phyloP scores from a whole-genome alignment of 352 stramenopile genomes.

The Pythium periplocum region DNA sequence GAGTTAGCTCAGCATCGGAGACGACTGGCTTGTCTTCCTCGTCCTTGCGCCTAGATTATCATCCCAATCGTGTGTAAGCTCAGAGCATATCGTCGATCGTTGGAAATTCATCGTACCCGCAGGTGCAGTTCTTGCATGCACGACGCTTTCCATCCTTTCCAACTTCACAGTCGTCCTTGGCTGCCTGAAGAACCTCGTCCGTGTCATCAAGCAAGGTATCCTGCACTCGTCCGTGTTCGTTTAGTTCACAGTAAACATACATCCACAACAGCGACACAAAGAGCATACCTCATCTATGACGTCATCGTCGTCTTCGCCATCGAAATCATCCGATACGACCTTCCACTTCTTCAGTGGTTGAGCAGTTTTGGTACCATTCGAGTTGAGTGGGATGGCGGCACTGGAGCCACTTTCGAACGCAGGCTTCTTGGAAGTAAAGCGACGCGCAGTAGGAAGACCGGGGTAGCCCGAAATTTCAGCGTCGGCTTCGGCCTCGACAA shows the following conservation, averaged over 20 bases:
- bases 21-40: slow-evolving; percentile 66
- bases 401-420: slow-evolving; percentile 35
- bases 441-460: slow-evolving; percentile 27
- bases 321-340: slow-evolving; percentile 59
- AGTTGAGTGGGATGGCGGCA: slow-evolving; percentile 47
- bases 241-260: neutral
- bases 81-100: slow-evolving; percentile 11
- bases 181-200: slow-evolving; percentile 71
- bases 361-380: slow-evolving; percentile 23
- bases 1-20: slow-evolving; percentile 62
- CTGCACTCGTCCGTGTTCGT: slow-evolving; percentile 3
- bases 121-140: slow-evolving; percentile 97
- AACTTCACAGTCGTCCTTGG: slow-evolving; percentile 65
- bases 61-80: neutral
- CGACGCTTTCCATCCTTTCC: slow-evolving; percentile 87
- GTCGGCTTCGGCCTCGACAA: slow-evolving; percentile 47
- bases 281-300: slow-evolving; percentile 67
- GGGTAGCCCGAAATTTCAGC: slow-evolving; percentile 33
- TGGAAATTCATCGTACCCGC: slow-evolving; percentile 59
- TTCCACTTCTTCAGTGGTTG: slow-evolving; percentile 63
- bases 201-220: slow-evolving; percentile 80
- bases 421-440: slow-evolving; percentile 65
- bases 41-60: slow-evolving; percentile 51
- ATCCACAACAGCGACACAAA: neutral
- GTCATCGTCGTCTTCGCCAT: slow-evolving; percentile 48